Evolutionary conservation across 306 rosid species (phyloP), one percentile per base, ranked within the genome.

Genomic region (Vigna hirtella): DNA sequence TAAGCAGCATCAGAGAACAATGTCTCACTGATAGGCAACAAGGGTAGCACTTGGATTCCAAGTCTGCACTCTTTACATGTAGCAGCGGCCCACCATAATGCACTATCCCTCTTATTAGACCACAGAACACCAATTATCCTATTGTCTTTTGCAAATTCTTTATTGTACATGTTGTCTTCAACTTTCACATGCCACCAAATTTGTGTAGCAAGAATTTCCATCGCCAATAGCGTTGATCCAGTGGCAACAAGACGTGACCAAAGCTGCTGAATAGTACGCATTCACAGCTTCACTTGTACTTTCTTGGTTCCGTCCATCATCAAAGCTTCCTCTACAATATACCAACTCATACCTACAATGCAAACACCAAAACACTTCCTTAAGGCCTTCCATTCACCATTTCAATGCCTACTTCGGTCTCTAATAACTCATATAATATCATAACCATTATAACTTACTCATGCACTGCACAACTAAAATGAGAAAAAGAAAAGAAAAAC

Each of bases 241-340:
- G 51, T 72, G 28, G 86, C 83, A 15, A 85, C 89, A 58, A 91
- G 89, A 77, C 82, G 82, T 1, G 84, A 94, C 51, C 82, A 94
- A 72, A 5, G 98, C 91, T 9, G 90, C 96, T 7, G 97, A 86
- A 67, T 94, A 91, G 70, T 94, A 94, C 3, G 88, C 98, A 77
- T 91, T 94, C 53, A 89, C 90, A 0, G 97, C 98, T 73, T 94
- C 98, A 10, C 98, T 91, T 0, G 96, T 73, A 87, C 97, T 94
- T 73, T 94, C 98, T 43, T 94, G 97, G 49, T 94, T 94, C 71
- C 98, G 81, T 47, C 98, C 98, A 13, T 94, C 91, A 1, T 72
- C 88, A 42, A 89, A 94, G 22, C 22, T 20, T 20, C 22, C 22
- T 20, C 22, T 20, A 20, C 22, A 20, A 20, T 20, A 20, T 26